Evolutionary conservation across 2,329 filamentous ascomycete genomes (phyloP).

Genomic region (Thielaviopsis euricoi): DNA sequence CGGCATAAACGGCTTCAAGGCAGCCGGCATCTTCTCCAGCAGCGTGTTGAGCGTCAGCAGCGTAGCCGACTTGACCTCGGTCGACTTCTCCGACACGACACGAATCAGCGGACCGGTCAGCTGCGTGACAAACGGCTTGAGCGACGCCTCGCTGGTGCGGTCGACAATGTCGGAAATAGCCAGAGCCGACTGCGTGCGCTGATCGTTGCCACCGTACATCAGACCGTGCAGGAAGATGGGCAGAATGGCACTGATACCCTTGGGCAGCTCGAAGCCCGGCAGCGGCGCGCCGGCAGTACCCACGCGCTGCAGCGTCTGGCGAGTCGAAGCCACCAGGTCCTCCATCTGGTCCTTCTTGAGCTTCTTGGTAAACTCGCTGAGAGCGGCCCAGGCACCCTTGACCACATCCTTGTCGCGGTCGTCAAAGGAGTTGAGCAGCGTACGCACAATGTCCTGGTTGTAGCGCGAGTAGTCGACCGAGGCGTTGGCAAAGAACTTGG

Average conservation of each 20-base stretch:
- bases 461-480: slow-evolving; percentile 87
- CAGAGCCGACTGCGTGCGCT: slow-evolving; percentile 78
- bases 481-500: slow-evolving; percentile 67
- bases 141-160: slow-evolving; percentile 67
- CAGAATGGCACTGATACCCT: slow-evolving; percentile 90
- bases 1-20: slow-evolving; percentile 90
- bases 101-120: slow-evolving; percentile 95
- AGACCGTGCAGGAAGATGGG: slow-evolving; percentile 96
- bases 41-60: slow-evolving; percentile 87
- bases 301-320: slow-evolving; percentile 73
- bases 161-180: slow-evolving; percentile 94
- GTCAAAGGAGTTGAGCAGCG: slow-evolving; percentile 80
- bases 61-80: slow-evolving; percentile 91
- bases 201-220: slow-evolving; percentile 88
- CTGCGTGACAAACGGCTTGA: slow-evolving; percentile 92
- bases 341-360: slow-evolving; percentile 98
- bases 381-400: slow-evolving; percentile 74
- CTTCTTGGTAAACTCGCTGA: slow-evolving; percentile 74
- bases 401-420: slow-evolving; percentile 72
- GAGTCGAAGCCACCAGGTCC: slow-evolving; percentile 67
- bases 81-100: slow-evolving; percentile 90
- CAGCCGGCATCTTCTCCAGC: slow-evolving; percentile 87
- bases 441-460: slow-evolving; percentile 86
- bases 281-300: slow-evolving; percentile 74
- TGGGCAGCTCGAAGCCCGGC: slow-evolving; percentile 78